phyloP scores from a whole-genome alignment of 208 protist genomes.

The Sergeia podlipaevii region DNA sequence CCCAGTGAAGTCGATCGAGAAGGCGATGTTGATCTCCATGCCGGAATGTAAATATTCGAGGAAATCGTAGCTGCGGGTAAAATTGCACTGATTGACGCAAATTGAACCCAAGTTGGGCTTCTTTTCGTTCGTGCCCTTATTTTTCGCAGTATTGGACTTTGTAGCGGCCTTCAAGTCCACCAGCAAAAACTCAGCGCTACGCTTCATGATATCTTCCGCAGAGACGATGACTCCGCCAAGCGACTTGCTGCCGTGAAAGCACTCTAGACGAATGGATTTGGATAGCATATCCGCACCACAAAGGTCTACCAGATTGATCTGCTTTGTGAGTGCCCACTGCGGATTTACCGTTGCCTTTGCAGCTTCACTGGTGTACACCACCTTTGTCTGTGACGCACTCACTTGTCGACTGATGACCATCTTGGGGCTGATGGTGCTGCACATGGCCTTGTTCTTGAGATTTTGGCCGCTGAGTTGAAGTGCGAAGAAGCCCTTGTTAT shows the following conservation, averaged over 20 bases:
- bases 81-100: constrained; percentile 10
- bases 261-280: constrained; percentile 17
- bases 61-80: constrained; percentile 24
- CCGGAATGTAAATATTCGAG: constrained; percentile 53
- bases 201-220: constrained; percentile 10
- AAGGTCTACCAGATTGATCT: constrained; percentile 21
- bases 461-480: constrained; percentile 15
- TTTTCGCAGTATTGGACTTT: no score
- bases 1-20: constrained; percentile 77
- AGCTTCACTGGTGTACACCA: constrained; percentile 26
- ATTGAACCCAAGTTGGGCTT: constrained; percentile 32
- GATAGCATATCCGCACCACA: constrained; percentile 19
- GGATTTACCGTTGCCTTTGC: constrained; percentile 27
- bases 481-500: constrained; percentile 8
- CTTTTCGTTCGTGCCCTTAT: constrained; percentile 11
- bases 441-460: constrained; percentile 36
- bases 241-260: constrained; percentile 16
- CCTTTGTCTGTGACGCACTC: constrained; percentile 6
- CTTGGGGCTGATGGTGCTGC: constrained; percentile 25
- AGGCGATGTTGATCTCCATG: constrained; percentile 51
- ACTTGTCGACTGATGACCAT: constrained; percentile 19
- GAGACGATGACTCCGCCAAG: constrained; percentile 23
- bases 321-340: constrained; percentile 24
- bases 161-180: no score
- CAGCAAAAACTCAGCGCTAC: constrained; percentile 8